Conservation (phyloP, 2,329 filamentous ascomycete species). For the Chrysoporthe deuterocubensis region DNA sequence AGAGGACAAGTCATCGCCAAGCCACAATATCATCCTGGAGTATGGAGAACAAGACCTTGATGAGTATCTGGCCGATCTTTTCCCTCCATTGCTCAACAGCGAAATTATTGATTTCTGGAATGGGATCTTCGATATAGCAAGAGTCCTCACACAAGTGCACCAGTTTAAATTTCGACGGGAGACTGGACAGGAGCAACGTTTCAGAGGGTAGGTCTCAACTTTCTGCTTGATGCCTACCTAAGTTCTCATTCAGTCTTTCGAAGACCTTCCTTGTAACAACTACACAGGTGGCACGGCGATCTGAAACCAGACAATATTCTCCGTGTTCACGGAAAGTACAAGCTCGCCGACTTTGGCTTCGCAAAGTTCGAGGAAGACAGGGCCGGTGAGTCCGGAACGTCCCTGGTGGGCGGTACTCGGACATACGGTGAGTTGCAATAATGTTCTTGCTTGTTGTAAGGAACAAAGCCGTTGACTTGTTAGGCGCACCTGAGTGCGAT, state of each 20-base stretch:
- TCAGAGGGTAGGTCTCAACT: background rate
- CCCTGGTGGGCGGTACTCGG: background rate
- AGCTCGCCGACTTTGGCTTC: conserved; percentile 11
- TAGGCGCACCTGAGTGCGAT: conserved; percentile 5
- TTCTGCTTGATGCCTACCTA: background rate
- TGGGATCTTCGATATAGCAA: background rate
- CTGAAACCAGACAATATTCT: conserved; percentile 9
- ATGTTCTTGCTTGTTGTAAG: too few relatives aligned
- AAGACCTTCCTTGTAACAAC: background rate
- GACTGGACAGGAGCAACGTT: background rate
- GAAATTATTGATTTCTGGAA: conserved; percentile 11
- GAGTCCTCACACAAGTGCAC: background rate
- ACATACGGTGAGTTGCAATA: background rate
- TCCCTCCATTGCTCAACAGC: background rate
- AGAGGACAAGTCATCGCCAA: background rate
- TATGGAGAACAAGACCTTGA: conserved; percentile 8
- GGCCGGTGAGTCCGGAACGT: background rate
- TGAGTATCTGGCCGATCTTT: background rate
- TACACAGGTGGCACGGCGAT: conserved; percentile 1
- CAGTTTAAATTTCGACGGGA: background rate
- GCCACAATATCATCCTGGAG: conserved; percentile 5
- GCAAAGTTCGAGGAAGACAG: background rate
- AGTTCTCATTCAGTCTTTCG: too few relatives aligned
- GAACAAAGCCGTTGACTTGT: too few relatives aligned
- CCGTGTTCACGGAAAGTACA: conserved; percentile 4